Conservation (phyloP, 495 filamentous ascomycete species). For the Aspergillus homomorphus region DNA sequence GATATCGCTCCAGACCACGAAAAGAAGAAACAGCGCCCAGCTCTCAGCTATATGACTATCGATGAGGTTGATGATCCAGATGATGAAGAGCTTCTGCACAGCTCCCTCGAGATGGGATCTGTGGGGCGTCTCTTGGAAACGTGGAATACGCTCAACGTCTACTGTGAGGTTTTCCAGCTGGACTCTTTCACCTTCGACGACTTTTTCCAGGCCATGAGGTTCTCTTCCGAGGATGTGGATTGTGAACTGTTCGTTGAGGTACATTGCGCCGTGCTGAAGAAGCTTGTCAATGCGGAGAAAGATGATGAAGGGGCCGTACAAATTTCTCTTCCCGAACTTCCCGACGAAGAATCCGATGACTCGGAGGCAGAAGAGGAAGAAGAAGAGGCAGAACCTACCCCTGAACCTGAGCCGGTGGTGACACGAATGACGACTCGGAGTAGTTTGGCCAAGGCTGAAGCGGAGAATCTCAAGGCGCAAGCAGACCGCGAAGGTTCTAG, state of each 20-base stretch:
- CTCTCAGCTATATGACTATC: constrained; percentile 71
- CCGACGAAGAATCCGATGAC: constrained; percentile 63
- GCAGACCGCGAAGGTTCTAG: constrained; percentile 27
- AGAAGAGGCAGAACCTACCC: constrained; percentile 46
- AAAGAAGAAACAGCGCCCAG: constrained; percentile 59
- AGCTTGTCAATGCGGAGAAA: constrained; percentile 70
- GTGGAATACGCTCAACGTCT: constrained; percentile 96
- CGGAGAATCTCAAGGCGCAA: constrained; percentile 57
- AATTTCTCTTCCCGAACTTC: constrained; percentile 72
- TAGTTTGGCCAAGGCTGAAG: constrained; percentile 78
- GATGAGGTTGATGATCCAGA: constrained; percentile 46
- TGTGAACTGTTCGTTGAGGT: constrained; percentile 89
- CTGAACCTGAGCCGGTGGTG: constrained; percentile 61
- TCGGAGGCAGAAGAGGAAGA: constrained; percentile 57
- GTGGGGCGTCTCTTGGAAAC: constrained; percentile 79
- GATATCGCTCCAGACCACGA: constrained; percentile 63
- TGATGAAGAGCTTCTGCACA: constrained; percentile 41
- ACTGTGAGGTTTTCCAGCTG: constrained; percentile 85
- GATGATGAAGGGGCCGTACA: constrained; percentile 73
- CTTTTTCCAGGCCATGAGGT: constrained; percentile 82
- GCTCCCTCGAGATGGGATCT: constrained; percentile 72
- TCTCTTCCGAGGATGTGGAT: constrained; percentile 69
- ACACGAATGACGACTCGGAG: constrained; percentile 73
- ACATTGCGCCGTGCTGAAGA: constrained; percentile 87
- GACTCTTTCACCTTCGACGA: constrained; percentile 99